Conservation (phyloP, 2,329 filamentous ascomycete species). For the Paraconiothyrium sp. region DNA sequence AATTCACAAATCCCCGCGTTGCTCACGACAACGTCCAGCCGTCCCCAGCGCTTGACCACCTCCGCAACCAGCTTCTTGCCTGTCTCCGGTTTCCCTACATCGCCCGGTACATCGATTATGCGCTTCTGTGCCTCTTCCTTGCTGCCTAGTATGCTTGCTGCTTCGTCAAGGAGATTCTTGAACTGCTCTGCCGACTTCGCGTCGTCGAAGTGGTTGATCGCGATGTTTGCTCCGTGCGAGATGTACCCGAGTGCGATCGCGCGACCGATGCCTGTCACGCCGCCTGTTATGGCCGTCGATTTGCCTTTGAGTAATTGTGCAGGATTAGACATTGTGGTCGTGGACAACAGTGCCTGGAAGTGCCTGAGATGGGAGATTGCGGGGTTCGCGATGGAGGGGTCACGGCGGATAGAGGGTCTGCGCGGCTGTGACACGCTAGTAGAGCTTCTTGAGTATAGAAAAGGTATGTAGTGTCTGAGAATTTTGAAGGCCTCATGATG, state of each 20-base stretch:
- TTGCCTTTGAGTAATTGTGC: conserved; percentile 72
- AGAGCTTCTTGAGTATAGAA: background rate
- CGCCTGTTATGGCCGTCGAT: conserved; percentile 86
- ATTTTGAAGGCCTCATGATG: conserved; percentile 11
- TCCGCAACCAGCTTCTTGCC: conserved; percentile 72
- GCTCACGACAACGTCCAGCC: conserved; percentile 76
- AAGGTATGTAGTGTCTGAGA: background rate
- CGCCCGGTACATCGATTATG: conserved; percentile 76
- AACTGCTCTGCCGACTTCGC: conserved; percentile 59
- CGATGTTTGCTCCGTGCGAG: conserved; percentile 78
- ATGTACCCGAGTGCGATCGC: conserved; percentile 85
- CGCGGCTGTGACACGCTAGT: background rate
- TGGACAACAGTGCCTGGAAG: conserved; percentile 11
- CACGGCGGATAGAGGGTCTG: background rate
- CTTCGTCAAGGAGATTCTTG: conserved; percentile 58
- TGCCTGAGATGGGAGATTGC: conserved; percentile 7
- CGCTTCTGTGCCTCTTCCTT: conserved; percentile 47
- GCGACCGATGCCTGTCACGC: conserved; percentile 84
- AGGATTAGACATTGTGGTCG: conserved; percentile 19
- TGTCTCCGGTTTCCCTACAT: conserved; percentile 79
- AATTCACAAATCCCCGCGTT: conserved; percentile 93
- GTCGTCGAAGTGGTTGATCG: conserved; percentile 79
- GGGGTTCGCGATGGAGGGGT: background rate
- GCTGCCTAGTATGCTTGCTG: conserved; percentile 27
- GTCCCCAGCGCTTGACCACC: conserved; percentile 69